Percentiles rank a stretch among this genome's conserved stretches.
phyloP scores from a whole-genome alignment of 768 basidiomycete species.

The Omphalotus guepiniiformis region DNA sequence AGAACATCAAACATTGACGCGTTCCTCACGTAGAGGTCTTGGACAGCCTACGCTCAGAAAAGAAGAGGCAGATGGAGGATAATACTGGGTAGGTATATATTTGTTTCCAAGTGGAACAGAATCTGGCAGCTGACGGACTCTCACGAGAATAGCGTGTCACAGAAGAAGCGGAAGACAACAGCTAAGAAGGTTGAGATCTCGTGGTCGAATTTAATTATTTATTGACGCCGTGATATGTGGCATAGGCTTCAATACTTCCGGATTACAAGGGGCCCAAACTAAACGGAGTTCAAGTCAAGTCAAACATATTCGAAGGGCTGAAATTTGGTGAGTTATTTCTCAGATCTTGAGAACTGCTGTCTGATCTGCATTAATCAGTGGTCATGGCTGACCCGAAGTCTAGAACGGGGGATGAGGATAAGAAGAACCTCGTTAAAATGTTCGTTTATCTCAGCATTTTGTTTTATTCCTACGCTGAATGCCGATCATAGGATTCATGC shows the following conservation, averaged over 20 bases:
- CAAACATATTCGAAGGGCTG: conserved; percentile 66
- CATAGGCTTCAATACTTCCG: conserved; percentile 22
- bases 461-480: background rate
- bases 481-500: conserved; percentile 53
- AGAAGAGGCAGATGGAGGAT: conserved; percentile 72
- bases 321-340: conserved; percentile 64
- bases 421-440: conserved; percentile 65
- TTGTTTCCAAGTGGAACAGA: background rate
- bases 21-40: conserved; percentile 41
- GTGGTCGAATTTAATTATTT: background rate
- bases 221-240: conserved; percentile 1
- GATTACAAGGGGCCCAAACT: conserved; percentile 46
- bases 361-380: conserved; percentile 36
- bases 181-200: conserved; percentile 52
- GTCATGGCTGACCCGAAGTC: conserved; percentile 75
- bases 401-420: conserved; percentile 61
- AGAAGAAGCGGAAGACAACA: conserved; percentile 58
- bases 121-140: background rate
- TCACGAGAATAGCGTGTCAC: conserved; percentile 27
- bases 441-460: conserved; percentile 21
- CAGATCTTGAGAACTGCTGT: background rate
- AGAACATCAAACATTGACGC: background rate
- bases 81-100: conserved; percentile 41
- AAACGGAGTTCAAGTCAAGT: conserved; percentile 54
- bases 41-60: conserved; percentile 56